Conservation (phyloP, 306 rosid species). For the Begonia loranthoides region DNA sequence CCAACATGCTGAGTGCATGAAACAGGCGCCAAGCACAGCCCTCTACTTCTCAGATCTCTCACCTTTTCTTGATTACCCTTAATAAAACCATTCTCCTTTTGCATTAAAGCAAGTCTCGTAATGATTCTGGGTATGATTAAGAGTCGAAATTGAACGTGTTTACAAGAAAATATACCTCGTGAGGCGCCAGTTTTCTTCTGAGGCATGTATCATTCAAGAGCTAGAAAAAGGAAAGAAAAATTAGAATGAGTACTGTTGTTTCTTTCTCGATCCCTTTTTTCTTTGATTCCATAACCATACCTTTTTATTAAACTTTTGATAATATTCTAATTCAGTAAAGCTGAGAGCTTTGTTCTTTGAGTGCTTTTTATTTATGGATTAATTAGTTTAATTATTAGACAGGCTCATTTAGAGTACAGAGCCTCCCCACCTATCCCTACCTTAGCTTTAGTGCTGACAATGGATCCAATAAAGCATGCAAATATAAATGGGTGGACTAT, state of each 20-base stretch:
- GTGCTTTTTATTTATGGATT: slow-evolving; percentile 8
- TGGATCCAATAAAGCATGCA: slow-evolving; percentile 34
- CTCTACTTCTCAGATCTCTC: slow-evolving; percentile 63
- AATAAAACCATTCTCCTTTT: background rate
- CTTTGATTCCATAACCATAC: slow-evolving; percentile 3
- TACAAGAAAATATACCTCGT: slow-evolving; percentile 12
- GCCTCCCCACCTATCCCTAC: too few species aligned
- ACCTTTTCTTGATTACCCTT: slow-evolving; percentile 10
- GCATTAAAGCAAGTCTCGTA: background rate
- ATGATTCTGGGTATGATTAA: background rate
- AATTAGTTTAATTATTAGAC: too few species aligned
- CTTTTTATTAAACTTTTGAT: background rate
- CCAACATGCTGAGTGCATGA: slow-evolving; percentile 71
- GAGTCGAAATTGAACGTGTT: background rate
- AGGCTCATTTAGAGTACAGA: too few species aligned
- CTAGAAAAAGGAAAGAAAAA: slow-evolving; percentile 10
- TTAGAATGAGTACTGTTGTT: background rate
- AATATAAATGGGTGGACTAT: background rate
- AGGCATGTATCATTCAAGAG: slow-evolving; percentile 23
- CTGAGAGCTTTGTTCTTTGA: slow-evolving; percentile 24
- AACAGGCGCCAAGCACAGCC: slow-evolving; percentile 72
- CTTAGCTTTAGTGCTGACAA: slow-evolving; percentile 17
- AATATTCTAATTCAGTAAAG: slow-evolving; percentile 13
- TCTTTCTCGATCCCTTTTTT: slow-evolving; percentile 7
- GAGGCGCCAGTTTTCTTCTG: slow-evolving; percentile 18